Evolutionary conservation across 306 rosid genomes (phyloP).

Genomic region (Vicia sativa): DNA sequence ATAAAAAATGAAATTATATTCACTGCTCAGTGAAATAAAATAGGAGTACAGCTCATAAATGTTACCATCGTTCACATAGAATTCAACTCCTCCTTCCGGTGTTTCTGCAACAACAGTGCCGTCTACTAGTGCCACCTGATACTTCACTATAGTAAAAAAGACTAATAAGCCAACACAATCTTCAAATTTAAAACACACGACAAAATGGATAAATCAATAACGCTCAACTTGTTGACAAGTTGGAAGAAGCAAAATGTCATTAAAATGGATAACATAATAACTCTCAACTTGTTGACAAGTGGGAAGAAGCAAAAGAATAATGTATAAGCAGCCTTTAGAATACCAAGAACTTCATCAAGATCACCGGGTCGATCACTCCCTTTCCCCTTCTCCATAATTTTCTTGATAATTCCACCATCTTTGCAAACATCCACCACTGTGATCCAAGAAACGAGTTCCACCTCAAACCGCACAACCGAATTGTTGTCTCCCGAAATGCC

Average conservation of each 20-base stretch:
- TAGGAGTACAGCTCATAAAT: slow-evolving; percentile 9
- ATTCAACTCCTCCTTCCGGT: slow-evolving; percentile 60
- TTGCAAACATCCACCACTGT: slow-evolving; percentile 57
- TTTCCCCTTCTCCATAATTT: slow-evolving; percentile 54
- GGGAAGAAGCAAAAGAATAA: slow-evolving; percentile 20
- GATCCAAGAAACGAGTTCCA: slow-evolving; percentile 69
- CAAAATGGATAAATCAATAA: not conserved
- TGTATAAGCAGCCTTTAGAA: slow-evolving; percentile 22
- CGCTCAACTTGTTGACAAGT: slow-evolving; percentile 33
- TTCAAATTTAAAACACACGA: slow-evolving; percentile 1
- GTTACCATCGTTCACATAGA: slow-evolving; percentile 66
- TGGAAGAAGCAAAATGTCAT: slow-evolving; percentile 22
- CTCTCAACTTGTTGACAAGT: slow-evolving; percentile 32
- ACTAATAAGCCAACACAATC: slow-evolving; percentile 26
- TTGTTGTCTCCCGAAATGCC: slow-evolving; percentile 41
- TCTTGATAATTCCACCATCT: slow-evolving; percentile 74
- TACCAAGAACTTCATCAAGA: slow-evolving; percentile 77
- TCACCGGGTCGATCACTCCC: slow-evolving; percentile 52
- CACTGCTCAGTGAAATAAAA: not conserved
- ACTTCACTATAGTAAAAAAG: slow-evolving; percentile 54
- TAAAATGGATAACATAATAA: slow-evolving; percentile 10
- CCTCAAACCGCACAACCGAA: slow-evolving; percentile 53
- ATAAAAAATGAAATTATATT: slow-evolving; percentile 22
- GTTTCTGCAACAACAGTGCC: slow-evolving; percentile 63
- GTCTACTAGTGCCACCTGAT: slow-evolving; percentile 52